Base-by-base conservation (phyloP, 805 yeast species). In the Pichia ethanolica region DNA sequence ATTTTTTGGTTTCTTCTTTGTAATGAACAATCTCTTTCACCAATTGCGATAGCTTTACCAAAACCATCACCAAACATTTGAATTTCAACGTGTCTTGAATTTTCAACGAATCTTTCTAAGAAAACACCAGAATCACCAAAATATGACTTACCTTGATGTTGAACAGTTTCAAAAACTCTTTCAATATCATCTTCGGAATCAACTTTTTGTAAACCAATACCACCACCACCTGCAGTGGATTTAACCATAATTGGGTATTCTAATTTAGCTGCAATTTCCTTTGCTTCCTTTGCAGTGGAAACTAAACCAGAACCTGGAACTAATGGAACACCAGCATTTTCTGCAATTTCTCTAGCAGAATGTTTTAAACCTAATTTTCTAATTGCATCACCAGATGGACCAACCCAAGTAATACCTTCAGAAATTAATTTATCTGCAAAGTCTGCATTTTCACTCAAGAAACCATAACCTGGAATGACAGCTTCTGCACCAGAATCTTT, bases 151-250 rank as follows among this genome's bases (percentile, higher is more conserved):
- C 97, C 99, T 69, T 89, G 97, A 69, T 89, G 97, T 63, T 88
- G 84, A 41, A 93, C 98, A 9, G 96, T 83, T 60, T 80, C 86
- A 68, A 89, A 91, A 12, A 90, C 95, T 53, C 85, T 71, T 69
- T 81, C 87, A 55, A 93, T 81, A 52, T 93, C 97, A 20, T 66
- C 81, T 57, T 79, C 86, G 35, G 81, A 75, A 61, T 90, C 96
- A 51, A 90, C 97, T 64, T 89, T 86, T 67, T 91, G 97, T 58
- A 91, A 72, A 56, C 99, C 99, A 62, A 91, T 91, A 70, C 99
- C 99, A 68, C 99, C 99, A 62, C 99, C 99, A 65, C 99, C 99
- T 28, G 98, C 98, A 53, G 99, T 93, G 28, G 96, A 86, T 69
- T 91, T 91, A 45, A 93, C 87, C 98, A 91, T 91, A 35, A 91